Evolutionary conservation across 805 yeast genomes (phyloP).

Genomic region (Candida suzukii): DNA sequence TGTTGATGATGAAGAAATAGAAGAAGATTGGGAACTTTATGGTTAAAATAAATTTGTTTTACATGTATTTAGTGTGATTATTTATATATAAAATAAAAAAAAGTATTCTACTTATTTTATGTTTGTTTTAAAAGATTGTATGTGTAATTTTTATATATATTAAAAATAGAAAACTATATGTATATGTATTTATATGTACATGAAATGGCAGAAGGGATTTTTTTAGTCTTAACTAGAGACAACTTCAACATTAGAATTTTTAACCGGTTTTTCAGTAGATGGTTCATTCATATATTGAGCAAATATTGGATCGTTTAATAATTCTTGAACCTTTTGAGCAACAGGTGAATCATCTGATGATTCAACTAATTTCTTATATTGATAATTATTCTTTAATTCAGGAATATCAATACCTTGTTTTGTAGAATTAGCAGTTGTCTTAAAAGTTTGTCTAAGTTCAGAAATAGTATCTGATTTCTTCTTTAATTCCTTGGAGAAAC

Average conservation of each 20-base stretch:
- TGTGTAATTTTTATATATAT: too few species aligned
- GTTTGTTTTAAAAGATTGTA: too few species aligned
- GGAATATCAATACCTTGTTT: neutral
- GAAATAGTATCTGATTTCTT: constrained; percentile 11
- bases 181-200: too few species aligned
- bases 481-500: constrained; percentile 34
- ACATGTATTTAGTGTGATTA: neutral
- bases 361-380: constrained; percentile 12
- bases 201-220: too few species aligned
- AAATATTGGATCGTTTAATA: constrained; percentile 67
- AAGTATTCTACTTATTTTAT: too few species aligned
- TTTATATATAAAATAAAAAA: too few species aligned
- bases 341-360: constrained; percentile 33
- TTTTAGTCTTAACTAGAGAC: too few species aligned
- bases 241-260: neutral
- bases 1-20: constrained; percentile 49
- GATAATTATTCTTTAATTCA: constrained; percentile 15
- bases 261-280: neutral
- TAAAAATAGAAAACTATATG: too few species aligned
- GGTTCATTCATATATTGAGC: constrained; percentile 37
- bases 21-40: constrained; percentile 75
- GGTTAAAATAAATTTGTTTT: constrained; percentile 33
- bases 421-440: neutral
- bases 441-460: constrained; percentile 10
- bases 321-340: constrained; percentile 60